Conservation (phyloP, 2,329 filamentous ascomycete genomes). For the Apiospora kogelbergensis region DNA sequence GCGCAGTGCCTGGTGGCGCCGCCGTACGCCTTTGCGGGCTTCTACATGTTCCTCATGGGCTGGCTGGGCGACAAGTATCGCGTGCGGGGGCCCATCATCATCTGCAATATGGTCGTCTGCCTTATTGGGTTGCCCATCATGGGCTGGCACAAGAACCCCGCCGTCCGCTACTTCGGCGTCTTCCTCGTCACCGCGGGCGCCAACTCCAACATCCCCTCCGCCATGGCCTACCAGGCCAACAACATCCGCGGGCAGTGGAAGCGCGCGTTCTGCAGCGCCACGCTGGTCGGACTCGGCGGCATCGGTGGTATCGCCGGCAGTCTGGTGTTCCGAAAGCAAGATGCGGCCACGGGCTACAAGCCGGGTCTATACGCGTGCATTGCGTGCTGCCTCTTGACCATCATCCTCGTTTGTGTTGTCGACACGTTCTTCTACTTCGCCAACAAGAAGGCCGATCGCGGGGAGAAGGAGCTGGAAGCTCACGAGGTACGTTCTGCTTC, state of each 20-base stretch:
- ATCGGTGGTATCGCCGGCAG: conserved; percentile 75
- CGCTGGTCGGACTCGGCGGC: conserved; percentile 72
- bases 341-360: conserved; percentile 49
- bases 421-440: conserved; percentile 41
- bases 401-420: conserved; percentile 44
- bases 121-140: conserved; percentile 72
- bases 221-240: conserved; percentile 80
- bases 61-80: conserved; percentile 68
- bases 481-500: conserved; percentile 41
- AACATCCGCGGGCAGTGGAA: conserved; percentile 88
- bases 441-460: conserved; percentile 53
- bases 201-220: conserved; percentile 74
- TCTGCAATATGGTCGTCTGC: conserved; percentile 64
- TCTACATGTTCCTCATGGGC: conserved; percentile 59
- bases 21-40: conserved; percentile 64
- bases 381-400: conserved; percentile 44
- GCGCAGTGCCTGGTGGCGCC: conserved; percentile 73
- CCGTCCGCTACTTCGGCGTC: conserved; percentile 69
- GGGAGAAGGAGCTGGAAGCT: conserved; percentile 51
- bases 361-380: conserved; percentile 58
- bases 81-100: conserved; percentile 64
- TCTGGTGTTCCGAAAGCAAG: conserved; percentile 62
- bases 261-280: conserved; percentile 74
- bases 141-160: conserved; percentile 59
- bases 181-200: conserved; percentile 76